Conservation (phyloP, 1,284 basidiomycete genomes). For the Heterobasidion irregulare region DNA sequence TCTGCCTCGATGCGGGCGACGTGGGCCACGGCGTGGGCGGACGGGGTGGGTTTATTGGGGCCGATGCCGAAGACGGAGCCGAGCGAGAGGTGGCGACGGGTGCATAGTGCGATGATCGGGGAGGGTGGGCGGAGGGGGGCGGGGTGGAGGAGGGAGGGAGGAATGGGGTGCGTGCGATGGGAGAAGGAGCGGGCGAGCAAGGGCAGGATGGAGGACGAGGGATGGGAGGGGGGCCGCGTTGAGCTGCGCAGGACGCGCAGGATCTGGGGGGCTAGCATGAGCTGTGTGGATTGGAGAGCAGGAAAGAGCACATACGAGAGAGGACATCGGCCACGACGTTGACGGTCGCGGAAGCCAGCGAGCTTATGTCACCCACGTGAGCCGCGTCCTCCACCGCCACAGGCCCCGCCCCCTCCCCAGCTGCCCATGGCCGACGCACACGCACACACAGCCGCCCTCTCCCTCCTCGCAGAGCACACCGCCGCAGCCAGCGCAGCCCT, state of each 20-base stretch:
- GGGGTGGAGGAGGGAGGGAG: constrained; percentile 4
- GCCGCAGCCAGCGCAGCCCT: constrained; percentile 30
- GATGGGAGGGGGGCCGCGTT: constrained; percentile 15
- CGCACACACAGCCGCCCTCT: constrained; percentile 14
- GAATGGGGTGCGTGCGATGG: not conserved
- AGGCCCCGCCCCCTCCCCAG: not conserved
- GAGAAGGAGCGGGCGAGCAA: not conserved
- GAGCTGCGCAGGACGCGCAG: constrained; percentile 23
- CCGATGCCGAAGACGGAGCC: constrained; percentile 44
- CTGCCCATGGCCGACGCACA: constrained; percentile 9
- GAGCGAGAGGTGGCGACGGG: constrained; percentile 28
- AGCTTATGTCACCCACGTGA: not conserved
- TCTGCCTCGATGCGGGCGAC: constrained; percentile 67
- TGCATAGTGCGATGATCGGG: not conserved
- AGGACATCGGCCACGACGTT: not conserved
- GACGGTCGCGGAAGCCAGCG: not conserved
- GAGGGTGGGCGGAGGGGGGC: constrained; percentile 3
- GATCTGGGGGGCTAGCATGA: constrained; percentile 14
- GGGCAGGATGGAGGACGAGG: constrained; percentile 14
- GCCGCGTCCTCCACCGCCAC: not conserved
- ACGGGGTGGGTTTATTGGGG: constrained; percentile 40
- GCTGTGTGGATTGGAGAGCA: not conserved
- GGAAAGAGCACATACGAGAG: not conserved
- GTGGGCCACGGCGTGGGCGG: constrained; percentile 56
- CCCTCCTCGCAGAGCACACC: constrained; percentile 31